Conservation (phyloP, 148 eudicot genomes). For the Camellia sinensis region DNA sequence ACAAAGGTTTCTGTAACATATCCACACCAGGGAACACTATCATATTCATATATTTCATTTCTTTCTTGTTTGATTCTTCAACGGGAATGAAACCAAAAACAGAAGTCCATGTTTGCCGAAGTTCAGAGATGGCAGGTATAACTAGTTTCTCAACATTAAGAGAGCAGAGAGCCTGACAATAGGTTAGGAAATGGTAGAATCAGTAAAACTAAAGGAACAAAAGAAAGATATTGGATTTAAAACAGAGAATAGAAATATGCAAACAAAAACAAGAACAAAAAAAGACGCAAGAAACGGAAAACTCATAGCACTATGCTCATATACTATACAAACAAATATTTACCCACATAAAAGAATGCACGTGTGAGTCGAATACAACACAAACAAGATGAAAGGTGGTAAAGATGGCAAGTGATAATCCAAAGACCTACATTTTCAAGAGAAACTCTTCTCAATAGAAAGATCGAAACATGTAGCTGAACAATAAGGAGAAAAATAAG, state of each 20-base stretch:
- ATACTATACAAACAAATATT: neutral
- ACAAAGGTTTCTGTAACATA: conserved; percentile 65
- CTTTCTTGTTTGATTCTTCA: conserved; percentile 48
- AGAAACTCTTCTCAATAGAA: too few relatives aligned
- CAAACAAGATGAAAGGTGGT: neutral
- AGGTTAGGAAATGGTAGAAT: neutral
- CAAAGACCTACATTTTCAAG: too few relatives aligned
- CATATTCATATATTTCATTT: conserved; percentile 54
- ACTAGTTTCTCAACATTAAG: conserved; percentile 76
- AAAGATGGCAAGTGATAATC: neutral
- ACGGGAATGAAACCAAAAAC: conserved; percentile 76
- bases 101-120: conserved; percentile 74
- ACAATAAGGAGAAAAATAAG: too few relatives aligned
- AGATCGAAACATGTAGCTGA: too few relatives aligned
- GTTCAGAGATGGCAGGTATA: conserved; percentile 84
- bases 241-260: neutral
- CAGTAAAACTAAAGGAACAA: neutral
- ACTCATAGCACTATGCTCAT: neutral
- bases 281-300: neutral
- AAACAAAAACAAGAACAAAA: neutral
- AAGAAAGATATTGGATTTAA: neutral
- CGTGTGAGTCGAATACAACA: neutral
- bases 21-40: conserved; percentile 62
- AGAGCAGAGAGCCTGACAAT: conserved; percentile 61
- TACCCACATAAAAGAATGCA: neutral